Conservation (phyloP, 768 basidiomycete genomes). For the Leccinum uliginosum region DNA sequence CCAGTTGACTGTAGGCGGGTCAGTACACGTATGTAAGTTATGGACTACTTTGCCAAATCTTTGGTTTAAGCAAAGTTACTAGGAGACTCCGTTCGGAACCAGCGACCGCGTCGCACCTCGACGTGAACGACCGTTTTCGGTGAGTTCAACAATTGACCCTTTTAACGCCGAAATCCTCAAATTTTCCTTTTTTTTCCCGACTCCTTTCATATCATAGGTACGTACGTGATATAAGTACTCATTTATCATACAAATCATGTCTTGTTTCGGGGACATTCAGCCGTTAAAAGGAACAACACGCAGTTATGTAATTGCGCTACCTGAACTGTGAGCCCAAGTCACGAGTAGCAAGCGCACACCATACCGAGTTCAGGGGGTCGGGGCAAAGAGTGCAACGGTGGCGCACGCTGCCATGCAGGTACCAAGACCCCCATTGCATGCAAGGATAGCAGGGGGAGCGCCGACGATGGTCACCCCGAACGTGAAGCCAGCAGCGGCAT, state of each 20-base stretch:
- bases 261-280: background rate
- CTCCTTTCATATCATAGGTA: background rate
- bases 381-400: constrained; percentile 14
- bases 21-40: no score
- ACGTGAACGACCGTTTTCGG: no score
- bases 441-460: constrained; percentile 19
- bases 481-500: constrained; percentile 19
- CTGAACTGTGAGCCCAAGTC: background rate
- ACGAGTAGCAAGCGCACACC: background rate
- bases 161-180: no score
- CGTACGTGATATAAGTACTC: background rate
- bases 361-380: constrained; percentile 14
- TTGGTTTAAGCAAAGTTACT: no score
- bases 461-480: constrained; percentile 22
- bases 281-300: background rate
- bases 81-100: no score
- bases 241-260: background rate
- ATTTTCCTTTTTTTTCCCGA: no score
- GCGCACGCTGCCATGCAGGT: constrained; percentile 6
- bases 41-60: no score
- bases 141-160: no score
- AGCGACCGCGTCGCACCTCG: no score
- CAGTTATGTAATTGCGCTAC: background rate
- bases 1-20: no score
- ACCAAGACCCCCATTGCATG: constrained; percentile 22